These are phyloP conservation scores for Pseudonitzschia multiseries DNA, from an alignment of 108 stramenopile genomes.

Conservation along the genomic window DNA sequence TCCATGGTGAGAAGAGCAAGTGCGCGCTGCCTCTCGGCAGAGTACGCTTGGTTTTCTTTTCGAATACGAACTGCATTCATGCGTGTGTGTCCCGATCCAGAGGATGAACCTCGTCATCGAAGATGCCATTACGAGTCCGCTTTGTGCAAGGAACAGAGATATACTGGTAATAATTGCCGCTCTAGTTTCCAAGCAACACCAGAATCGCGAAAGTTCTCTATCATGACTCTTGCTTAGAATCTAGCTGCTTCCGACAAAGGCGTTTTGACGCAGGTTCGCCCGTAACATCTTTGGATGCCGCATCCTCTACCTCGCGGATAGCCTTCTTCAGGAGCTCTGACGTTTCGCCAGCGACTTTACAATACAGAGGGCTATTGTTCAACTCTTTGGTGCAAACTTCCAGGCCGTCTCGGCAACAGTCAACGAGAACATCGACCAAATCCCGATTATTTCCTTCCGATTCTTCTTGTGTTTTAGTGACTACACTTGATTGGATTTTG, in stretches of 20 bases:
- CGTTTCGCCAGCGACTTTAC: conserved; percentile 11
- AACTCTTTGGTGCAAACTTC: not conserved
- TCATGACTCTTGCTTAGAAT: not conserved
- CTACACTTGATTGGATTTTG: conserved; percentile 24
- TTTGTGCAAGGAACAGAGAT: too few species aligned
- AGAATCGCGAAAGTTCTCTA: not conserved
- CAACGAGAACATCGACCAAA: conserved; percentile 13
- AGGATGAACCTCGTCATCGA: too few species aligned
- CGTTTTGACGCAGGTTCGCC: not conserved
- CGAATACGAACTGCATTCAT: conserved; percentile 99
- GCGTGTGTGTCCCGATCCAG: conserved; percentile 92
- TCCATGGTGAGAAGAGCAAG: conserved; percentile 96
- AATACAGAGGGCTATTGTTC: not conserved
- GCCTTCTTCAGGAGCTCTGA: not conserved
- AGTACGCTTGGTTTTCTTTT: conserved; percentile 99
- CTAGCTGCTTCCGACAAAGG: not conserved
- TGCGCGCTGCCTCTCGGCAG: conserved; percentile 96
- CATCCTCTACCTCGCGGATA: conserved; percentile 5
- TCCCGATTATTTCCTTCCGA: not conserved
- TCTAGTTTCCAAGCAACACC: too few species aligned
- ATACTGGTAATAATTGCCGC: too few species aligned
- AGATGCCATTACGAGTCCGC: too few species aligned
- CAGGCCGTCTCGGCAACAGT: conserved; percentile 15
- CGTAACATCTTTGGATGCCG: not conserved
- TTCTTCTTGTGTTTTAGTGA: conserved; percentile 13